A percentile compares a stretch with the other conserved stretches of the same genome.
Conservation (phyloP, 208 protist species). For the Leishmania tarentolae region DNA sequence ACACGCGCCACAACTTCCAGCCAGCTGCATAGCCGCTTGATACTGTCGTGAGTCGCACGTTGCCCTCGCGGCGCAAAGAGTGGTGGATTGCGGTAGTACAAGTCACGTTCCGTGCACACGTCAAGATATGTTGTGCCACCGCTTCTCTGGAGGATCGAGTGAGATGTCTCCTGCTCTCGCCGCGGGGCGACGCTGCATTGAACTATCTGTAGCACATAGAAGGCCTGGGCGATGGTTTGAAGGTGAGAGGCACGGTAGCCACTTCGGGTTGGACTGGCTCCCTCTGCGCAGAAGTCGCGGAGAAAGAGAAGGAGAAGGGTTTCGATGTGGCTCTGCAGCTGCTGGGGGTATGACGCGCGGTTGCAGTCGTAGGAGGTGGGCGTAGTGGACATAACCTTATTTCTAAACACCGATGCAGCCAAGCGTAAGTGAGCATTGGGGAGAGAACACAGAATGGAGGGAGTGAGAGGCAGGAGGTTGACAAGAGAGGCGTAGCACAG, state of each 20-base stretch:
- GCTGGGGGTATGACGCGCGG: not conserved
- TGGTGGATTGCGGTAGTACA: conserved; percentile 72
- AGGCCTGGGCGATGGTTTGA: conserved; percentile 20
- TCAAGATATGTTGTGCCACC: not conserved
- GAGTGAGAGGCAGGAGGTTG: not conserved
- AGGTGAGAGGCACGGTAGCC: conserved; percentile 23
- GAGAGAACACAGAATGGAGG: not conserved
- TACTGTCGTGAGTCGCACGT: conserved; percentile 26
- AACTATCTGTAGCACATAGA: conserved; percentile 21
- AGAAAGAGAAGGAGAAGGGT: conserved; percentile 21
- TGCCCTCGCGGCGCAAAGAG: conserved; percentile 55
- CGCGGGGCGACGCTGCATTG: not conserved
- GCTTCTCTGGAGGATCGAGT: not conserved
- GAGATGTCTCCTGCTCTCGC: not conserved
- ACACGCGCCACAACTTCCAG: conserved; percentile 23
- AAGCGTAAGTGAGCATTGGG: not conserved
- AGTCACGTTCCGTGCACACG: conserved; percentile 70
- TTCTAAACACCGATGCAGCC: conserved; percentile 3
- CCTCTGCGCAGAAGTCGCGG: conserved; percentile 1
- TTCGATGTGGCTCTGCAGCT: conserved; percentile 17
- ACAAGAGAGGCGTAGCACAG: not conserved
- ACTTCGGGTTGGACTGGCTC: not conserved
- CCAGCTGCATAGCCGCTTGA: conserved; percentile 38
- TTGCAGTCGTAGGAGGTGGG: not conserved
- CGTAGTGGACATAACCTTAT: not conserved